phyloP scores from a whole-genome alignment of 208 protist genomes.

The Angomonas ambiguus region DNA sequence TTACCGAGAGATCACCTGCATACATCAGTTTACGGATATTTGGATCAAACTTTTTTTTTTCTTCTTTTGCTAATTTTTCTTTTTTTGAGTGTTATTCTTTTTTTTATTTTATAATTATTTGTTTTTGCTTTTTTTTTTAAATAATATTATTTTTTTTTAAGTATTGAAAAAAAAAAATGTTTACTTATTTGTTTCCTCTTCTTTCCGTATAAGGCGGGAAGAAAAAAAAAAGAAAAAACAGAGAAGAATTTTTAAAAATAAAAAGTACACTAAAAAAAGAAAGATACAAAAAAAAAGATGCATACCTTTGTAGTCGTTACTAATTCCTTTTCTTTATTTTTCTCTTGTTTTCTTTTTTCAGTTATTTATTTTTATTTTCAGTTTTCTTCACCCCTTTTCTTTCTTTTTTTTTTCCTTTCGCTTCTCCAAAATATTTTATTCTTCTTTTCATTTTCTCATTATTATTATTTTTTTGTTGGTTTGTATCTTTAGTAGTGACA shows the following conservation, averaged over 20 bases:
- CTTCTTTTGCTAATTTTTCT: not conserved
- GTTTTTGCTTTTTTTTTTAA: not conserved
- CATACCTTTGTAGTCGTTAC: not conserved
- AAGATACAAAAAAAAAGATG: conserved; percentile 4
- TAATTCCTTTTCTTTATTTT: conserved; percentile 3
- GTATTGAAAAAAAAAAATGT: not conserved
- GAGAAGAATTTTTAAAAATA: not conserved
- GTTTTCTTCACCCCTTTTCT: not conserved
- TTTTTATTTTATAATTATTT: not conserved
- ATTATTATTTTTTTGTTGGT: conserved; percentile 8
- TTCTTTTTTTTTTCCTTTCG: not conserved
- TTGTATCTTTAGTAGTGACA: not conserved
- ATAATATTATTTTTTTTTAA: conserved; percentile 3
- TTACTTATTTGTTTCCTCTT: too few relatives aligned
- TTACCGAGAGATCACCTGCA: too few relatives aligned
- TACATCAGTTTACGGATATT: too few relatives aligned
- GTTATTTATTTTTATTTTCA: conserved; percentile 9
- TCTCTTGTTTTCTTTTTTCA: conserved; percentile 8
- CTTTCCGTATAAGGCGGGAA: too few relatives aligned
- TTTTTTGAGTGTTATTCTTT: too few relatives aligned
- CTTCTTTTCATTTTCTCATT: not conserved
- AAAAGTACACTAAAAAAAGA: conserved; percentile 2
- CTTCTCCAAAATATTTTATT: not conserved
- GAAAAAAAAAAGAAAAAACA: not conserved
- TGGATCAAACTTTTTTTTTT: too few relatives aligned